A percentile compares a stretch with the other conserved stretches of the same genome.
Conservation (phyloP, 129 eudicot species). For the Chrysanthemum makinoi region DNA sequence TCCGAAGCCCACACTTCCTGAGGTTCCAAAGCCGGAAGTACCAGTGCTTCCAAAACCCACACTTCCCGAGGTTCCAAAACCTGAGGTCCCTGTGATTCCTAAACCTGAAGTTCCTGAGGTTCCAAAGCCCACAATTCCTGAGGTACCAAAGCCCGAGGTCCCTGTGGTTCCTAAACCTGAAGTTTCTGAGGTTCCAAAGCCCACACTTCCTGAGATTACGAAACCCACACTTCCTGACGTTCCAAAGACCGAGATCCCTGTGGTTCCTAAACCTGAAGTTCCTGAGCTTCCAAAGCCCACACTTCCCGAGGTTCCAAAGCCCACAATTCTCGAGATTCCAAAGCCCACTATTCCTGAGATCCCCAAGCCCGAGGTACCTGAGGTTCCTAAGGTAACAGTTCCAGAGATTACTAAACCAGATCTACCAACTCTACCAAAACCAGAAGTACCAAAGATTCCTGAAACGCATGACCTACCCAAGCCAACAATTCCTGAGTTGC, state of each 20-base stretch:
- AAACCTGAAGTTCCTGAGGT: slow-evolving; percentile 22
- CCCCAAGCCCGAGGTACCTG: neutral
- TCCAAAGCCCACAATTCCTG: slow-evolving; percentile 22
- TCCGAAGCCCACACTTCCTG: slow-evolving; percentile 17
- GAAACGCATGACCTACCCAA: neutral
- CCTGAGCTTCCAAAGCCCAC: too few species aligned
- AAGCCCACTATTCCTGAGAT: slow-evolving; percentile 19
- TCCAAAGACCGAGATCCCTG: too few species aligned
- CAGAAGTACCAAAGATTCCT: slow-evolving; percentile 25
- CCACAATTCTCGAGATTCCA: slow-evolving; percentile 24
- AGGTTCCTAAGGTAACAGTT: neutral
- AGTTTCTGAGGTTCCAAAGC: too few species aligned
- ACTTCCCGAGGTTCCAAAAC: slow-evolving; percentile 20
- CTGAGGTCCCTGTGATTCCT: slow-evolving; percentile 11
- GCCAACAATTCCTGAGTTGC: slow-evolving; percentile 31
- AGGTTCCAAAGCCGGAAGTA: slow-evolving; percentile 7
- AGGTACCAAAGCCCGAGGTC: too few species aligned
- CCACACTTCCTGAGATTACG: too few species aligned
- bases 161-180: too few species aligned
- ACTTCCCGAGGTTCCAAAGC: slow-evolving; percentile 16
- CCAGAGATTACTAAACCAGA: slow-evolving; percentile 28
- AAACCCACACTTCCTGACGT: too few species aligned
- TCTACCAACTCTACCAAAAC: slow-evolving; percentile 28
- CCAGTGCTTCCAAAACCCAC: slow-evolving; percentile 9
- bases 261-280: too few species aligned